These are phyloP conservation scores for Chytriomyces sp. DNA, from an alignment of 192 early-diverging fungal genomes.

Conservation along the genomic window DNA sequence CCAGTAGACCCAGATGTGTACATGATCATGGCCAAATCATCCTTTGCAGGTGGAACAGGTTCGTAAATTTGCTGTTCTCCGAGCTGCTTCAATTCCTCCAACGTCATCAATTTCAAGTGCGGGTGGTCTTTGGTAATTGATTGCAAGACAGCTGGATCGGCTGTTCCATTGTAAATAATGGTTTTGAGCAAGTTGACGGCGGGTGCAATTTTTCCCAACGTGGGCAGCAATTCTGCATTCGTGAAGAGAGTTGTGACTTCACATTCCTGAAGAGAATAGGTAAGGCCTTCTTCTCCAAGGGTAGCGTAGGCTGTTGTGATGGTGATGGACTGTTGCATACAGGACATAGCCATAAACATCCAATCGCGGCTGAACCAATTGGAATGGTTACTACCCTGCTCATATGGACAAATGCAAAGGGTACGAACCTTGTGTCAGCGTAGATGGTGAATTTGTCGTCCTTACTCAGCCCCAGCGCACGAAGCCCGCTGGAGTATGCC, in stretches of 20 bases:
- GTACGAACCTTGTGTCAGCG: constrained; percentile 40
- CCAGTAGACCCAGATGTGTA: constrained; percentile 86
- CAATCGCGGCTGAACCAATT: constrained; percentile 54
- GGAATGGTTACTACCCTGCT: neutral
- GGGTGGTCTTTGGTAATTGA: neutral
- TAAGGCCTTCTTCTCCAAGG: constrained; percentile 81
- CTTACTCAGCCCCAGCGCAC: constrained; percentile 62
- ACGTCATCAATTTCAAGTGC: constrained; percentile 53
- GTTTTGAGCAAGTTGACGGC: constrained; percentile 65
- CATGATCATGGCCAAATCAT: constrained; percentile 81
- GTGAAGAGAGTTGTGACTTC: constrained; percentile 77
- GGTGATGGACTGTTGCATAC: constrained; percentile 70
- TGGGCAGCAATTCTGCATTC: constrained; percentile 72
- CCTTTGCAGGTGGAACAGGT: constrained; percentile 64
- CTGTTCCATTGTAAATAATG: constrained; percentile 76
- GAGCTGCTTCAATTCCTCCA: constrained; percentile 69
- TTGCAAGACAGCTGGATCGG: constrained; percentile 39
- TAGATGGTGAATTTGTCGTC: constrained; percentile 54
- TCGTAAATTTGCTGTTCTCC: constrained; percentile 46
- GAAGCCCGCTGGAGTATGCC: constrained; percentile 73
- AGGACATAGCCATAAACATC: constrained; percentile 66
- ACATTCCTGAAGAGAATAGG: constrained; percentile 83
- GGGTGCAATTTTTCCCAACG: constrained; percentile 61
- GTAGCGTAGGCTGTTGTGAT: constrained; percentile 84
- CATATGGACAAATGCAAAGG: neutral